A percentile compares a stretch with the other conserved stretches of the same genome.
Evolutionary conservation across 2,329 filamentous ascomycete species (phyloP).

Genomic region (Alternaria hordeiaustralica): DNA sequence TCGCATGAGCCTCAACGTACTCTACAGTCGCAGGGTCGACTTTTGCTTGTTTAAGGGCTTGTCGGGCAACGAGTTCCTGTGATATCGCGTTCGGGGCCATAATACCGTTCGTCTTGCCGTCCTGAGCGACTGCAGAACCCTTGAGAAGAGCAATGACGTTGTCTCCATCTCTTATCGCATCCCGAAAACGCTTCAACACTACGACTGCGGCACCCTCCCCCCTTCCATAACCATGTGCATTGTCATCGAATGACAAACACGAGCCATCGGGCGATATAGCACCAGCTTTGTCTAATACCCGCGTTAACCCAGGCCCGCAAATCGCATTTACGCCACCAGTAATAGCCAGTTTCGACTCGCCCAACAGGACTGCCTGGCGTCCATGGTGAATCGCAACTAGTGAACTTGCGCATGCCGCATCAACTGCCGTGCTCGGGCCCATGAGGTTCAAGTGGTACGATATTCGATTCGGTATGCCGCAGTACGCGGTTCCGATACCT

Average conservation of each 20-base stretch:
- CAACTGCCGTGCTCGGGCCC: conserved; percentile 33
- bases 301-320: conserved; percentile 52
- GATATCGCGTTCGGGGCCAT: conserved; percentile 53
- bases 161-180: conserved; percentile 51
- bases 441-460: conserved; percentile 31
- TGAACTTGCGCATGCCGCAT: conserved; percentile 35
- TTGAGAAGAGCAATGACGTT: conserved; percentile 41
- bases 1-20: conserved; percentile 58
- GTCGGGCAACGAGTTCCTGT: conserved; percentile 42
- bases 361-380: conserved; percentile 29
- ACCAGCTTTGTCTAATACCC: conserved; percentile 49
- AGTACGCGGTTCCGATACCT: background rate
- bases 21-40: conserved; percentile 36
- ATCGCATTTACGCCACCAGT: conserved; percentile 47
- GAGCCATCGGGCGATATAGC: conserved; percentile 54
- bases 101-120: conserved; percentile 32
- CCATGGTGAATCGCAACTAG: conserved; percentile 31
- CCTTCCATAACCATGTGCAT: conserved; percentile 68
- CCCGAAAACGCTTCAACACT: conserved; percentile 48
- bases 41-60: conserved; percentile 45
- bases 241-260: conserved; percentile 53
- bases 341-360: conserved; percentile 41
- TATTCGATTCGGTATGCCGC: conserved; percentile 18
- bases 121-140: conserved; percentile 34
- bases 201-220: conserved; percentile 62